Evolutionary conservation across 2,329 filamentous ascomycete genomes (phyloP), one percentile per base, ranked within the genome.

Genomic region (Parastagonospora nodorum): DNA sequence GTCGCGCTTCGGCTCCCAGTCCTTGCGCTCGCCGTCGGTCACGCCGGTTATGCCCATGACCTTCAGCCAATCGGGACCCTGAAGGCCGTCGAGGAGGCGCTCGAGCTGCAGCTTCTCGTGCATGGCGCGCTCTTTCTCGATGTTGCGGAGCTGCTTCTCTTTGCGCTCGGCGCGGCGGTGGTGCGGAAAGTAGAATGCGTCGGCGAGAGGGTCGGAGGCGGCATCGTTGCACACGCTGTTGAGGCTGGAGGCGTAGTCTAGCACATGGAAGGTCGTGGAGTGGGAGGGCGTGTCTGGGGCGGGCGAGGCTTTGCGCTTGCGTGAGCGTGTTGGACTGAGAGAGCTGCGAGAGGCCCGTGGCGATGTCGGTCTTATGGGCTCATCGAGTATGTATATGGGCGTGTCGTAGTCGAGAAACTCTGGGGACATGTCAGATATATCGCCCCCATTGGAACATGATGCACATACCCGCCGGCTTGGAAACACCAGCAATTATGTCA

Each of bases 51-150:
- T 88, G 24, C 93, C 94, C 86, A 99, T 92, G 4, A 92, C 84
- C 54, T 89, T 87, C 49, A 97, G 80, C 94, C 94, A 99, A 73
- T 97, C 94, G 50, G 89, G 90, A 2, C 93, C 90, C 69, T 91
- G 88, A 1, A 99, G 81, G 14, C 91, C 91, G 46, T 94, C 91
- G 6, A 97, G 80, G 12, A 88, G 75, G 7, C 84, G 78, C 54
- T 88, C 84, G n/a, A 88, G 73, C 60, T 87, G 83, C 40, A 82
- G 80, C 60, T 87, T 86, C 59, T 88, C 84, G 66, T 88, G 84
- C 75, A 86, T 84, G 5, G 84, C 84, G 31, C 83, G 77, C 67
- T 88, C 85, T 54, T 83, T 82, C 64, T 88, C 85, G 48, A 87
- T 86, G 60, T 88, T 88, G 43, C 85, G 83, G 19, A 87, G 77